Conservation (phyloP, 2,329 filamentous ascomycete species). For the Trichoderma brevicompactum region DNA sequence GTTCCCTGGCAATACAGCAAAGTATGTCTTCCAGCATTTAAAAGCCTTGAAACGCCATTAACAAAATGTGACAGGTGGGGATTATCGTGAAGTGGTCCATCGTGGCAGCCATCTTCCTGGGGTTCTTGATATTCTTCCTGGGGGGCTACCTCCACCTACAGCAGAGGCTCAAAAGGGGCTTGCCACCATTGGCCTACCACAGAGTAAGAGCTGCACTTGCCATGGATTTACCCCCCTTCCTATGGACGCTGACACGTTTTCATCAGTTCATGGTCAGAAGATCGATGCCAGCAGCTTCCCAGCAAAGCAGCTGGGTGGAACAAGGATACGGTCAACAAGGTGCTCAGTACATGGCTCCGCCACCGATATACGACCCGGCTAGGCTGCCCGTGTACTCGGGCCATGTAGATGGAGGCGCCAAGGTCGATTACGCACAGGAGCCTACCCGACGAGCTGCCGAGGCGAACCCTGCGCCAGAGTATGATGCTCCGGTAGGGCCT, state of each 20-base stretch:
- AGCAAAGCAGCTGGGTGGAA: conserved; percentile 26
- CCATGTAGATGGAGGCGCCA: conserved; percentile 54
- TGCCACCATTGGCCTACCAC: conserved; percentile 71
- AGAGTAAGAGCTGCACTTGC: conserved; percentile 52
- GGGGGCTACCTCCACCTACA: conserved; percentile 73
- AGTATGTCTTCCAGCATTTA: conserved; percentile 31
- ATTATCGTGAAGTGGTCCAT: conserved; percentile 72
- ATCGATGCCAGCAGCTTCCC: conserved; percentile 30
- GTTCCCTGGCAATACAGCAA: conserved; percentile 40
- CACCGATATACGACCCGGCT: conserved; percentile 62
- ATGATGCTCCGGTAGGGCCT: conserved; percentile 54
- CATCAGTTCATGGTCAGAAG: conserved; percentile 57
- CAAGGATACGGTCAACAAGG: conserved; percentile 35
- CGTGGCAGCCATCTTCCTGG: conserved; percentile 63
- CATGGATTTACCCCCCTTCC: background rate
- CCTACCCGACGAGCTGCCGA: conserved; percentile 35
- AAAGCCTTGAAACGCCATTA: background rate
- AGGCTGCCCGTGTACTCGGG: conserved; percentile 60
- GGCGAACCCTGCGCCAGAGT: conserved; percentile 35
- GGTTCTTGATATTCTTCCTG: conserved; percentile 66
- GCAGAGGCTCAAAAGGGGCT: conserved; percentile 66
- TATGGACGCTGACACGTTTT: background rate
- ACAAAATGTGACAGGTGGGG: no score
- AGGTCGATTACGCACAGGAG: conserved; percentile 56
- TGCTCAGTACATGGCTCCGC: conserved; percentile 57